These are phyloP conservation scores for Sonneratia alba DNA, from an alignment of 345 rosid genomes.

Conservation along the genomic window DNA sequence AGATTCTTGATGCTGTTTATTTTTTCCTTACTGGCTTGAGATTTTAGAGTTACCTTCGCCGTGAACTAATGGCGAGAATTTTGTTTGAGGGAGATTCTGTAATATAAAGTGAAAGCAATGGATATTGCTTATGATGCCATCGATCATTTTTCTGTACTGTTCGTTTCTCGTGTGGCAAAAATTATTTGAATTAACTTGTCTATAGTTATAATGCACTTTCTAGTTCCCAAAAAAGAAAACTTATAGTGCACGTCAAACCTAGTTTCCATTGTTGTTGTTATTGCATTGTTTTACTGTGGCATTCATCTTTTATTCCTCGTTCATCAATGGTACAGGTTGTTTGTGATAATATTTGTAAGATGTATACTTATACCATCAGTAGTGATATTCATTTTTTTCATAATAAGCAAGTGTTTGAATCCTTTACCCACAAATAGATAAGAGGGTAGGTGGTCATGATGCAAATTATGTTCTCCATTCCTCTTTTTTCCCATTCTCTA, in stretches of 20 bases:
- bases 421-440: background rate
- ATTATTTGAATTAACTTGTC: too few relatives aligned
- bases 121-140: background rate
- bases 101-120: background rate
- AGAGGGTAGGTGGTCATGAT: background rate
- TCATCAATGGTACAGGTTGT: background rate
- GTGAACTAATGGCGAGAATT: background rate
- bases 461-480: background rate
- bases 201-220: background rate
- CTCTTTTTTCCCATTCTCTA: background rate
- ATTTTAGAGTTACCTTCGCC: background rate
- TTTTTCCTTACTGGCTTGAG: background rate
- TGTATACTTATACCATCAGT: too few relatives aligned
- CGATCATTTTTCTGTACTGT: background rate
- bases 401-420: background rate
- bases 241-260: too few relatives aligned
- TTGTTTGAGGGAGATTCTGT: background rate
- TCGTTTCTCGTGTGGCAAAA: background rate
- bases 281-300: background rate
- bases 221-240: too few relatives aligned
- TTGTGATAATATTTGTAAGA: too few relatives aligned
- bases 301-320: background rate
- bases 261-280: background rate
- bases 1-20: background rate
- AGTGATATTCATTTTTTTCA: background rate